Percentiles rank a stretch among this genome's conserved stretches.
Conservation (phyloP, 176 grass and related monocot genomes). For the Raddia guianensis region DNA sequence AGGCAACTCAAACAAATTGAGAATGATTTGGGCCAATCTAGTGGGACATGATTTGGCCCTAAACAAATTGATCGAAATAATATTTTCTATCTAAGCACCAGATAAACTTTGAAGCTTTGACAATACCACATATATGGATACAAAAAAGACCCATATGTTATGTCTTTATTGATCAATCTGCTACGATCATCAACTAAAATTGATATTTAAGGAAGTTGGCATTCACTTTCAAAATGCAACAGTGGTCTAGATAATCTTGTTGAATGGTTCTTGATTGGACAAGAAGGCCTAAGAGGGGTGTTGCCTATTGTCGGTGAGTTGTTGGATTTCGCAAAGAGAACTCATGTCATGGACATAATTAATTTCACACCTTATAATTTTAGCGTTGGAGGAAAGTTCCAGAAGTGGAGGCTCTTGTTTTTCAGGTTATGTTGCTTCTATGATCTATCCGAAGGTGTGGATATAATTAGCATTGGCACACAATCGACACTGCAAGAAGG, state of each 20-base stretch:
- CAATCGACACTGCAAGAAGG: conserved; percentile 51
- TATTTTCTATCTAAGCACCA: conserved; percentile 45
- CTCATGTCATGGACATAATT: conserved; percentile 56
- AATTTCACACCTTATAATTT: conserved; percentile 66
- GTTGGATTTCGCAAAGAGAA: conserved; percentile 56
- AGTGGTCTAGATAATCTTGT: conserved; percentile 48
- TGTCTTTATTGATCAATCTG: conserved; percentile 47
- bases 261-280: conserved; percentile 50
- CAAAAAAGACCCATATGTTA: conserved; percentile 51
- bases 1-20: conserved; percentile 53
- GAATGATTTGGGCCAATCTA: conserved; percentile 44
- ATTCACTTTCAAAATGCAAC: conserved; percentile 46
- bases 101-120: conserved; percentile 53
- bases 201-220: conserved; percentile 43
- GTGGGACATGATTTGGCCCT: conserved; percentile 54
- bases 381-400: conserved; percentile 56
- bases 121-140: conserved; percentile 48
- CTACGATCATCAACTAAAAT: conserved; percentile 42
- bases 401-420: conserved; percentile 35
- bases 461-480: conserved; percentile 59
- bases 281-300: conserved; percentile 45
- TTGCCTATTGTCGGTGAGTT: conserved; percentile 36
- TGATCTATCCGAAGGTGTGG: conserved; percentile 46
- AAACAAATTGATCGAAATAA: conserved; percentile 61
- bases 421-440: conserved; percentile 47